phyloP scores from a whole-genome alignment of 129 eudicot species.

The Arctium minus region DNA sequence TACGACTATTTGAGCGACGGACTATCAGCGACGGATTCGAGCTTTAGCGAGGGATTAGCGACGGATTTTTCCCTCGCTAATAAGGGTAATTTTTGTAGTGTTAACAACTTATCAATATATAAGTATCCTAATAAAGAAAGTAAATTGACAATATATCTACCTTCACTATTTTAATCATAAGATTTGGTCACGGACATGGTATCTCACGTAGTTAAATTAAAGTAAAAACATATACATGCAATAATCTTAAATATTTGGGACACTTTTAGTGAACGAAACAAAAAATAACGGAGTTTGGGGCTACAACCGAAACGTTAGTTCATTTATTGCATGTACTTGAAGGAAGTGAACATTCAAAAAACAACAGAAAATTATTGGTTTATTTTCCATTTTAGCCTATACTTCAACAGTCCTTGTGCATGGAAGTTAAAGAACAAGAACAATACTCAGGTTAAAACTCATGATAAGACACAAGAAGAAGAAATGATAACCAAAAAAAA shows the following conservation, averaged over 20 bases:
- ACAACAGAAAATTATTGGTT: not conserved
- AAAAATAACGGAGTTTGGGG: not conserved
- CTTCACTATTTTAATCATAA: too few species aligned
- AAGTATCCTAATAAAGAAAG: not conserved
- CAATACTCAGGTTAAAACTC: conserved; percentile 18
- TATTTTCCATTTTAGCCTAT: conserved; percentile 22
- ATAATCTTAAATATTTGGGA: not conserved
- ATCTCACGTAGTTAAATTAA: not conserved
- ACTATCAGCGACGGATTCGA: too few species aligned
- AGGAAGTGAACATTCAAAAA: not conserved
- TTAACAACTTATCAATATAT: not conserved
- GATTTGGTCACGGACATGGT: too few species aligned
- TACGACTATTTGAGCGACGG: too few species aligned
- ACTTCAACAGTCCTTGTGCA: conserved; percentile 14
- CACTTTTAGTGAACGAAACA: not conserved
- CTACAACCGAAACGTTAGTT: too few species aligned
- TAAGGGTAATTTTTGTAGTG: too few species aligned
- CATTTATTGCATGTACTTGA: not conserved
- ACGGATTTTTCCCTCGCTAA: too few species aligned
- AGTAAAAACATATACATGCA: not conserved
- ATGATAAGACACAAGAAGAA: conserved; percentile 5
- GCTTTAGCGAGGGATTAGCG: too few species aligned
- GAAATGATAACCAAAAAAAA: conserved; percentile 14
- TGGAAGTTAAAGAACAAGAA: conserved; percentile 7
- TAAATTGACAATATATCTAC: not conserved